Evolutionary conservation across 176 grass and related monocot genomes (phyloP), one percentile per base, ranked within the genome.

Genomic region (Pharus latifolius): DNA sequence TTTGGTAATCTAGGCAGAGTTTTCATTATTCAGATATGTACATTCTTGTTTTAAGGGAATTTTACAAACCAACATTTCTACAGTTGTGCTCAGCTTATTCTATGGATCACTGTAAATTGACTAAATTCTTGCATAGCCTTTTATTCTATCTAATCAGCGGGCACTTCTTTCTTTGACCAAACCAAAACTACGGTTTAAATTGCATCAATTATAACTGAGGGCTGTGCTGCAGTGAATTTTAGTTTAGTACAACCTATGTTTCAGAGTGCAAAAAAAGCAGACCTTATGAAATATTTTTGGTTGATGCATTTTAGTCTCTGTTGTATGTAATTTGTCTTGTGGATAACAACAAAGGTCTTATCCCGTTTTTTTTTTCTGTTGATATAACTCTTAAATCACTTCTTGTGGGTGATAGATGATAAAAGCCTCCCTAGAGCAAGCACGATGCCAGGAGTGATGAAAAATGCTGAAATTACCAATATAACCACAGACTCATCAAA

Each of bases 401-500:
- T 10, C 24, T 82, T 33, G 60, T 55, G 77, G 82, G 65, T 61
- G 24, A 24, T 69, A 63, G 80, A 63, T 13, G 88, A 83, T 13
- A 84, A 34, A 49, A 64, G 59, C 44, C 76, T 92, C 32, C 66
- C 69, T 40, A 93, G 86, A 55, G 60, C 84, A 76, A 89, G 82
- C 31, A 84, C 84, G 19, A 80, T 92, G 88, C 87, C 90, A 37
- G 75, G 80, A 61, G 75, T 78, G 33, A 72, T 38, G 16, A 77
- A 91, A 38, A 73, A 60, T 88, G 45, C 53, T 7, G 83, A 87
- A 76, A 96, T 59, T 47, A 57, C 53, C 31, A 38, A 86, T 25
- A 72, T 73, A 81, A 34, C 79, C 65, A 26, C 58, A 17, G 88
- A 58, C 0, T 55, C 83, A 50, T 83, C 79, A 23, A 83, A 76